Base-by-base conservation (phyloP, 2,329 filamentous ascomycete genomes). In the Aspergillus glaucus region DNA sequence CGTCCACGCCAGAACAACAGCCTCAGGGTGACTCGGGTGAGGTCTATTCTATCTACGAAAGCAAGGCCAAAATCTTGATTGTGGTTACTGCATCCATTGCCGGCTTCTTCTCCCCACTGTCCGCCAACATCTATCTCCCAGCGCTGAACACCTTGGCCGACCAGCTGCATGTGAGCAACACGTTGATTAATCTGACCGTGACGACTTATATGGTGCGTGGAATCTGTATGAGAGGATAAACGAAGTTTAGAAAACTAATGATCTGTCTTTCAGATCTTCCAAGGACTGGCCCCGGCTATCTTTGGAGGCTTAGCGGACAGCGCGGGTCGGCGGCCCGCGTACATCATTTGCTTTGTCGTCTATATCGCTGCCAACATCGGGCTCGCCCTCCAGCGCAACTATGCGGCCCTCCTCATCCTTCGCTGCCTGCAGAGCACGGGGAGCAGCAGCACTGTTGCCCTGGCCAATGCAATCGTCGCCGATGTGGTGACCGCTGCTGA, bases 401-500 rank as follows among this genome's bases (percentile, higher is more conserved):
- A 64, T 44, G 49, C 62, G 1, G 62, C 67, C 2, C 51, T 72
- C 6, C 56, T 72, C 41, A 56, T 68, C 0, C 54, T 72, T 6
- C 60, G 69, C n/a, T 68, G 64, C 44, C 17, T 71, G 6, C 68
- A 71, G 49, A 63, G 61, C 6, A 57, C 62, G 2, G 68, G 85
- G 0, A 85, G 80, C 61, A 84, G 81, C 56, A 82, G 82, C 0
- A 86, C 85, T 0, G 74, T 89, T n/a, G 84, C 87, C 0, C 72
- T 93, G 1, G 81, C 80, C 0, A 85, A 79, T 52, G 87, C 82
- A 2, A 81, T 89, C 1, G 79, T 91, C 12, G 83, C 85, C 0
- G 88, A 93, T 58, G 76, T 90, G 4, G 77, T 83, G 0, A 81
- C 84, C 0, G 82, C 79, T 42, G 76, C 79, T 0, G 85, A 92